These are phyloP conservation scores for Paraleonurus japonicus DNA, from an alignment of 257 asterid species.

Conservation along the genomic window DNA sequence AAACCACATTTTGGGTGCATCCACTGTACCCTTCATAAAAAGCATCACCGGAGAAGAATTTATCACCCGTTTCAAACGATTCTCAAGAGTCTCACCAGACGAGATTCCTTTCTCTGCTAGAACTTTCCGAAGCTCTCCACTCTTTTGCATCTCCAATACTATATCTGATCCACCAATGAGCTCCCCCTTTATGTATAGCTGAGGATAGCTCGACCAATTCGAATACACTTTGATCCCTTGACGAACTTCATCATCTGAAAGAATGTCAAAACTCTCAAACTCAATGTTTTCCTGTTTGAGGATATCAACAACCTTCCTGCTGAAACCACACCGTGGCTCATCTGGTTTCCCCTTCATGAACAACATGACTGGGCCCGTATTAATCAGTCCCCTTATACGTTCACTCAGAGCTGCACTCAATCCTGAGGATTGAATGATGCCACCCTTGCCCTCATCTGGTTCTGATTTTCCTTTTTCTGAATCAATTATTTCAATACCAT, in stretches of 20 bases:
- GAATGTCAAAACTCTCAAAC: conserved; percentile 80
- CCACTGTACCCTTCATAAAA: conserved; percentile 89
- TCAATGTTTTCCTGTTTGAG: conserved; percentile 69
- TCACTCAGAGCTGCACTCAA: conserved; percentile 52
- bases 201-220: conserved; percentile 97
- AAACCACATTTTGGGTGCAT: conserved; percentile 87
- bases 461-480: conserved; percentile 38
- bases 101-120: conserved; percentile 64
- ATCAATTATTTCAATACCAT: conserved; percentile 42
- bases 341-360: conserved; percentile 91
- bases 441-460: conserved; percentile 47
- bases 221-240: conserved; percentile 95
- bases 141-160: conserved; percentile 96
- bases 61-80: conserved; percentile 58
- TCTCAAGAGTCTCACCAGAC: conserved; percentile 45
- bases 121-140: conserved; percentile 83
- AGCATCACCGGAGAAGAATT: conserved; percentile 69
- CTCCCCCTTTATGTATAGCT: conserved; percentile 82
- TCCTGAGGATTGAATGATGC: conserved; percentile 56
- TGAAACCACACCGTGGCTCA: conserved; percentile 89
- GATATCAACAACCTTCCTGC: conserved; percentile 87
- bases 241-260: conserved; percentile 82
- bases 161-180: conserved; percentile 97
- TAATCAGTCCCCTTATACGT: conserved; percentile 53
- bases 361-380: conserved; percentile 67